Evolutionary conservation across 2,329 filamentous ascomycete genomes (phyloP), one percentile per base, ranked within the genome.

Genomic region (Xylariales sp.): DNA sequence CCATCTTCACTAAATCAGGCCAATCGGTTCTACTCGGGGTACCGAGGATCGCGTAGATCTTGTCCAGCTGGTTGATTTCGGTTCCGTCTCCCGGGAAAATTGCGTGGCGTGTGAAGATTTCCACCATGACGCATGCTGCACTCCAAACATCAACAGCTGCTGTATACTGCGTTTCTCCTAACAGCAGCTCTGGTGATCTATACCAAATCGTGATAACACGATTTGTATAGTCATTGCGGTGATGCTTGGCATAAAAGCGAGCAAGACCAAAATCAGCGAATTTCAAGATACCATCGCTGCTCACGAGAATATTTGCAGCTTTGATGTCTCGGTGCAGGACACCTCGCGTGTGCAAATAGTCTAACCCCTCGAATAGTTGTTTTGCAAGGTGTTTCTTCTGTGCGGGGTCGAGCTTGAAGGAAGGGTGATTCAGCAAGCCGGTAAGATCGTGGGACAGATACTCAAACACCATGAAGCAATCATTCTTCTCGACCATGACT

Each of bases 391-490:
- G 82, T 62, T 98, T 98, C 64, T 89, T 94, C 60, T 97, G 90
- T 0, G 84, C 80, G 4, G 81, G 68, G 25, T 93, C 85, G 12
- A 98, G 76, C 42, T 83, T 83, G 64, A 95, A 98, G 0, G 84
- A 85, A 0, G 93, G 93, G 55, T 98, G 93, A 53, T 97, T 97
- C 43, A 98, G 78, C 21, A 98, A 71, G 12, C 93, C 93, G 3
- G 93, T 98, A 43, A 98, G 70, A 60, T 98, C 93, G 59, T 98
- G 93, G 2, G 93, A 91, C 21, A 97, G 74, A 57, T 98, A 98
- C 60, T 98, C 93, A 48, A 98, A 98, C 4, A 98, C 93, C 93
- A 98, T 98, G 64, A 95, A 98, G 61, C 93, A 98, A 62, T 97
- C 90, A 50, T 97, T 97, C 57, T 85, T 87, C 65, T 98, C 93